Base-by-base conservation (phyloP, 257 asterid genomes). In the Solanum clarkiae region DNA sequence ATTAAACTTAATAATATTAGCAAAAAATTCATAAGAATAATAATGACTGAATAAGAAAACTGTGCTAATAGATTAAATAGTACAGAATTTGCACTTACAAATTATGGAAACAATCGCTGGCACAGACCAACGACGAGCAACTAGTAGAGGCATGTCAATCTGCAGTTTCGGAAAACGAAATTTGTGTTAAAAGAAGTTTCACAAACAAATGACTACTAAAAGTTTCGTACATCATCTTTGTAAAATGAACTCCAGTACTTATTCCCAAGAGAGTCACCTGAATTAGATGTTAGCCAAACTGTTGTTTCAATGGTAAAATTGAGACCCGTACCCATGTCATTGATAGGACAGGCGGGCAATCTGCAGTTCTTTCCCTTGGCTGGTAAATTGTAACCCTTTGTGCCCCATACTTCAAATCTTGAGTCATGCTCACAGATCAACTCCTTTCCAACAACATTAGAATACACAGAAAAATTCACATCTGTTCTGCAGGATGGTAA, bases 401-500 rank as follows among this genome's bases (percentile, higher is more conserved):
- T 92, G 18, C 93, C 95, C 99, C 98, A 91, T 49, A 94, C 94
- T 86, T 96, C 98, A 68, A 96, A 95, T 89, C 97, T 92, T 5
- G 98, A 90, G 92, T 96, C 99, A 80, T 86, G 90, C 88, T 94
- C 83, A 60, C 98, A 95, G 42, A 90, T 87, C 93, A 93, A 88
- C 86, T 94, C 95, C 87, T 94, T 94, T 84, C 92, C 89, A 14
- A 90, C 88, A 80, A 94, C 97, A 45, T 92, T 88, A 26, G 99
- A 96, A 86, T 93, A 96, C 56, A 88, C 79, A 45, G 98, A 95
- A 91, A 95, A 96, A 89, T 95, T 95, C 86, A 96, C 92, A 84
- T 96, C 99, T 56, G 91, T 90, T 93, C 98, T 93, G 36, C 98
- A 95, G 22, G 97, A 95, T 45, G 99, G 97, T 87, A 96, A 89